Percentiles rank a stretch among this genome's conserved stretches.
Conservation (phyloP, 2,329 filamentous ascomycete species). For the Aureobasidium namibiae region DNA sequence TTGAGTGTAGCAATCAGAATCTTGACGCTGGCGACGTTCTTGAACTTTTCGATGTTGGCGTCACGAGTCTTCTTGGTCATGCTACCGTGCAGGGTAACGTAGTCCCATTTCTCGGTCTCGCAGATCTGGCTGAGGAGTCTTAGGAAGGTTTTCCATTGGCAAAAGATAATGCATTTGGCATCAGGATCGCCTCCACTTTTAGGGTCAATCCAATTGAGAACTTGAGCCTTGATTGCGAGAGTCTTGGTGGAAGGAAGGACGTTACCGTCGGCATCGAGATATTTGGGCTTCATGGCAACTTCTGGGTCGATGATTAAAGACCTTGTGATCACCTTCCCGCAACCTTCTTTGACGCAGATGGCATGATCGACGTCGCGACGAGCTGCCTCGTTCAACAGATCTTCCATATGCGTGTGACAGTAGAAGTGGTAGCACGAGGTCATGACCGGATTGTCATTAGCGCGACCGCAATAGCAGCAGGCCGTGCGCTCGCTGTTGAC, state of each 20-base stretch:
- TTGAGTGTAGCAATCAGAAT: conserved; percentile 50
- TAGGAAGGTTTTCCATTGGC: conserved; percentile 49
- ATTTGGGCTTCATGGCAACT: conserved; percentile 24
- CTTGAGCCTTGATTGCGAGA: conserved; percentile 36
- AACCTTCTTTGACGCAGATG: conserved; percentile 23
- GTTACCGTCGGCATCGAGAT: conserved; percentile 30
- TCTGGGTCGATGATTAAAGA: conserved; percentile 19
- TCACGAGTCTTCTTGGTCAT: conserved; percentile 37
- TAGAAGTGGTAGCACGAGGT: conserved; percentile 50
- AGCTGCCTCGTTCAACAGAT: conserved; percentile 21
- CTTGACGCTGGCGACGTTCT: conserved; percentile 27
- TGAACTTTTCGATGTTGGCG: conserved; percentile 40
- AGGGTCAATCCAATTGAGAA: conserved; percentile 32
- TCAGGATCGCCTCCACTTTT: conserved; percentile 27
- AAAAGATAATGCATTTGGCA: conserved; percentile 54
- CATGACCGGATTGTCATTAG: conserved; percentile 34
- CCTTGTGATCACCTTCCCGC: conserved; percentile 17
- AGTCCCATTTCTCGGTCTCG: conserved; percentile 40
- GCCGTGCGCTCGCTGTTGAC: conserved; percentile 23
- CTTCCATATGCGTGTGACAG: conserved; percentile 42
- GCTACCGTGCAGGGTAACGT: conserved; percentile 43
- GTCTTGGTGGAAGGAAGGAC: conserved; percentile 40
- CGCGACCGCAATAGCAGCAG: conserved; percentile 37
- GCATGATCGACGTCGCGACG: background rate
- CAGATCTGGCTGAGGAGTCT: conserved; percentile 45